phyloP scores from a whole-genome alignment of 2,329 filamentous ascomycete species.

The Esteya vermicola region DNA sequence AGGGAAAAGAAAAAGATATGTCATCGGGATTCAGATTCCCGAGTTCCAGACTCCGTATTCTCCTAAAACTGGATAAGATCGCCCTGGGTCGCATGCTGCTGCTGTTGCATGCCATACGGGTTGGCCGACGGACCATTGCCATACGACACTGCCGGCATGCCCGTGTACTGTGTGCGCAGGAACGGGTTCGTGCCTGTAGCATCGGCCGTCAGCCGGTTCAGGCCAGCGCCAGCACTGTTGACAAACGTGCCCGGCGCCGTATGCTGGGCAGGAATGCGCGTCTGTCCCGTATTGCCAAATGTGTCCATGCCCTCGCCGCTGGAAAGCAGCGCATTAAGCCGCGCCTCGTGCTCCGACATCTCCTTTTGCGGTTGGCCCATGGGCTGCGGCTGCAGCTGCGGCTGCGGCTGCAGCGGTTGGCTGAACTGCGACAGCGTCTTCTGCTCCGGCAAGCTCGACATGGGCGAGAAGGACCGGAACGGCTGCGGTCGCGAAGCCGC shows the following conservation, averaged over 20 bases:
- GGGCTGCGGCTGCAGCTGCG: slow-evolving; percentile 23
- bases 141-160: slow-evolving; percentile 50
- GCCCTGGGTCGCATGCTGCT: slow-evolving; percentile 24
- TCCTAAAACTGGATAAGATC: slow-evolving; percentile 53
- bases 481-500: slow-evolving; percentile 28
- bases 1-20: too few species aligned
- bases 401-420: slow-evolving; percentile 18
- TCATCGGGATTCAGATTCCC: too few species aligned
- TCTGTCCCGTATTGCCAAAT: slow-evolving; percentile 90
- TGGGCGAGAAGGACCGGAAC: slow-evolving; percentile 49
- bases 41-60: too few species aligned
- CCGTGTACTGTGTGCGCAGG: slow-evolving; percentile 69
- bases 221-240: slow-evolving; percentile 80
- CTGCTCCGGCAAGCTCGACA: slow-evolving; percentile 70
- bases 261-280: slow-evolving; percentile 91
- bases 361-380: slow-evolving; percentile 36
- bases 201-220: slow-evolving; percentile 52
- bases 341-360: slow-evolving; percentile 50
- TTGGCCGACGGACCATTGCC: slow-evolving; percentile 36
- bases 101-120: slow-evolving; percentile 42
- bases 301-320: slow-evolving; percentile 90
- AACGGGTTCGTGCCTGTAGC: slow-evolving; percentile 75
- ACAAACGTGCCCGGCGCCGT: slow-evolving; percentile 93
- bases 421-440: slow-evolving; percentile 53
- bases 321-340: slow-evolving; percentile 74